Conservation (phyloP, 768 basidiomycete genomes). For the Collybia mongolica region DNA sequence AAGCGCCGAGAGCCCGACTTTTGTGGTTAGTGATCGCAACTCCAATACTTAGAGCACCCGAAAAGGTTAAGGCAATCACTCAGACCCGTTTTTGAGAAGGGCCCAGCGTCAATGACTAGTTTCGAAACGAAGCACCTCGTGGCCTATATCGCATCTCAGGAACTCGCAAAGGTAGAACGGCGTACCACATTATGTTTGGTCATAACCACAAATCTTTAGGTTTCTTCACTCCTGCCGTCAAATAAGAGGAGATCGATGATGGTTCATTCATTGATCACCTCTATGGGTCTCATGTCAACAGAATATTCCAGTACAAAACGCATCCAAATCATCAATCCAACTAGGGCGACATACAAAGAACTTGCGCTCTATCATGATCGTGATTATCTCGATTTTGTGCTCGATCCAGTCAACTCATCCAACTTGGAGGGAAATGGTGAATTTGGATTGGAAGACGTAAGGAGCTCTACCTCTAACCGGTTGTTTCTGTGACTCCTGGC, state of each 20-base stretch:
- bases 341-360: slow-evolving; percentile 52
- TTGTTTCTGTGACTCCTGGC: not conserved
- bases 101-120: not conserved
- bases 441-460: slow-evolving; percentile 33
- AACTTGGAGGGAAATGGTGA: slow-evolving; percentile 25
- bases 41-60: too few species aligned
- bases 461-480: slow-evolving; percentile 4
- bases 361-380: slow-evolving; percentile 67
- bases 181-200: too few species aligned
- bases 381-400: slow-evolving; percentile 66
- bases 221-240: slow-evolving; percentile 60
- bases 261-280: slow-evolving; percentile 61
- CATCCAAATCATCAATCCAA: slow-evolving; percentile 50
- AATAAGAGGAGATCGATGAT: slow-evolving; percentile 64
- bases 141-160: slow-evolving; percentile 1
- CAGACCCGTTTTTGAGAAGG: not conserved
- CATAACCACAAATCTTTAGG: slow-evolving; percentile 14
- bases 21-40: too few species aligned
- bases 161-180: slow-evolving; percentile 1
- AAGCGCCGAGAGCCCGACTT: too few species aligned
- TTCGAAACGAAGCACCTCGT: not conserved
- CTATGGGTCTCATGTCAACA: slow-evolving; percentile 46
- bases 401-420: slow-evolving; percentile 32
- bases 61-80: too few species aligned
- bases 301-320: slow-evolving; percentile 21